Base-by-base conservation (phyloP, 2,329 filamentous ascomycete genomes). In the Verticillium dahliae region DNA sequence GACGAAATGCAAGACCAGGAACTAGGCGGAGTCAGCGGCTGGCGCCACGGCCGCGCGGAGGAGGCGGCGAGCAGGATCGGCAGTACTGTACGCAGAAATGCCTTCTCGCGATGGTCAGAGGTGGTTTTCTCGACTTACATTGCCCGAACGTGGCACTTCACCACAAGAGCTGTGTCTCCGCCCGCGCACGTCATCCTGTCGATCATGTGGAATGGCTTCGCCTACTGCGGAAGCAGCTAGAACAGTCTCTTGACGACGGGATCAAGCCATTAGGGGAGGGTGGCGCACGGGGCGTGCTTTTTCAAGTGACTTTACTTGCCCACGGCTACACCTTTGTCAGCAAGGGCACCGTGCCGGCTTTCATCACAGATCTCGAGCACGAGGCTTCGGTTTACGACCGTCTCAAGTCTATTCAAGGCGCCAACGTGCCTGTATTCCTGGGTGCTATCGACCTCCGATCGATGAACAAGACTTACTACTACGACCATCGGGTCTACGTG, bases 311-410 rank as follows among this genome's bases (percentile, higher is more conserved):
- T 9, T 69, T 81, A 41, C 65, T 74, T 31, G 67, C 62, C 1
- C 73, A 79, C 63, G 72, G 76, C 62, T 81, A 81, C 68, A 78
- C 73, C 1, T 75, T 81, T 56, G 68, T 76, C 34, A 68, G 72
- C 58, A 81, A 82, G 65, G 74, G 73, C 27, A 79, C 72, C 1
- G 68, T 75, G 2, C 33, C 14, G 27, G 69, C 62, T n/a, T 76
- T 75, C 22, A 63, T 73, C 37, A 14, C 56, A 6, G 69, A 74
- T 62, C 73, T 78, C 6, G 45, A 73, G 62, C 68, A 76, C 52
- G 73, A 79, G 65, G 70, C 69, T 3, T 56, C 55, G 0, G 68
- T 79, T 0, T 80, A 80, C 62, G 10, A 66, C 13, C 70, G 69
- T n/a, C 68, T 78, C 0, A n/a, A 62, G 56, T 57, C 66, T 9